These are phyloP conservation scores for Arachis stenosperma DNA, from an alignment of 306 rosid species.

Conservation along the genomic window DNA sequence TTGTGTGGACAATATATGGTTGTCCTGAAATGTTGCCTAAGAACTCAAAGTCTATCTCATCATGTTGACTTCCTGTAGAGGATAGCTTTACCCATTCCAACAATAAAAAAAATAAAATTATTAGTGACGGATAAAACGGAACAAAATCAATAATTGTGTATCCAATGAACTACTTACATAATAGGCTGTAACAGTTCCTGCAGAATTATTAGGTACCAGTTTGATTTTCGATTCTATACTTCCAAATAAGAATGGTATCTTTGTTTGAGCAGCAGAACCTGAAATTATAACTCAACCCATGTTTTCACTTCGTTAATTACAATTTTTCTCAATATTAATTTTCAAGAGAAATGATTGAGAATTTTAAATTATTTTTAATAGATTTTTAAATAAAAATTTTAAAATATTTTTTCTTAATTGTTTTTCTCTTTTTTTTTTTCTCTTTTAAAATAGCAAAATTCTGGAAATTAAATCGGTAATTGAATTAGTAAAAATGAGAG, in stretches of 20 bases:
- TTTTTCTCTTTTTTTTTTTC: no score
- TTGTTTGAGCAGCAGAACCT: constrained; percentile 84
- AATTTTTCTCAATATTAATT: no score
- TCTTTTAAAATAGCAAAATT: no score
- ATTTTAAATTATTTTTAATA: no score
- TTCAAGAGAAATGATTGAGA: no score
- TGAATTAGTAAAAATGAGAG: no score
- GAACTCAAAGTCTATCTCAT: constrained; percentile 93
- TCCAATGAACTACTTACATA: constrained; percentile 52
- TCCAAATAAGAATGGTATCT: constrained; percentile 73
- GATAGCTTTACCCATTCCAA: constrained; percentile 39
- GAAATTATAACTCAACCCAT: constrained; percentile 27
- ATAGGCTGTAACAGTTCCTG: constrained; percentile 85
- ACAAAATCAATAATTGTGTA: neutral
- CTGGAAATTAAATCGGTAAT: no score
- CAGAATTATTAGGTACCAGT: constrained; percentile 72
- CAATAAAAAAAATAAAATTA: no score
- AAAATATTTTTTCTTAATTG: no score
- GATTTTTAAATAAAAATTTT: no score
- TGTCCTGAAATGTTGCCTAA: constrained; percentile 81
- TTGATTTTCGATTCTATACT: constrained; percentile 70
- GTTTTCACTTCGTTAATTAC: neutral
- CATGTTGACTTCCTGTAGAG: constrained; percentile 68
- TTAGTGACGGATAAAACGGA: no score
- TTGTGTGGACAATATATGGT: constrained; percentile 83